Conservation (phyloP, 164 flowering plant species). For the Brasenia schreberi region DNA sequence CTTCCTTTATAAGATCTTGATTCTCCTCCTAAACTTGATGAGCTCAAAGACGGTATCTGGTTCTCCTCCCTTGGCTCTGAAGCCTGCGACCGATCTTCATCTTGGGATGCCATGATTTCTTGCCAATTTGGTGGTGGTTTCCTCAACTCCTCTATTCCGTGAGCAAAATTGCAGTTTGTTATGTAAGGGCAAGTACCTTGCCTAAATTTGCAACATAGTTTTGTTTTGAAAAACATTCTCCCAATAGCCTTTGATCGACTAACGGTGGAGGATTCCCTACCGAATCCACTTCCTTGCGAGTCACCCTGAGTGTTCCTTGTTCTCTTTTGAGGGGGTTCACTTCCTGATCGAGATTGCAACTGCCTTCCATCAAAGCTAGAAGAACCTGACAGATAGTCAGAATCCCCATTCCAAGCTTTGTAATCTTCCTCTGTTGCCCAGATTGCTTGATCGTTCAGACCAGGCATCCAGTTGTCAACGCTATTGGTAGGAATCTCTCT, state of each 20-base stretch:
- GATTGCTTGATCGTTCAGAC: constrained; percentile 35
- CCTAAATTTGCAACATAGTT: constrained; percentile 89
- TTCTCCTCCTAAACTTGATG: constrained; percentile 35
- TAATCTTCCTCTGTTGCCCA: constrained; percentile 99
- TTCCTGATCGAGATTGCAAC: constrained; percentile 32
- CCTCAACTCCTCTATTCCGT: constrained; percentile 79
- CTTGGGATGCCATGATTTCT: constrained; percentile 84
- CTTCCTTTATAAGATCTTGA: constrained; percentile 81
- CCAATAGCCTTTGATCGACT: constrained; percentile 73
- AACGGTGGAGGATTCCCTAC: constrained; percentile 10
- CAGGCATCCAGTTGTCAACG: constrained; percentile 34
- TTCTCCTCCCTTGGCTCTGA: constrained; percentile 71
- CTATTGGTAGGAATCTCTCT: constrained; percentile 17
- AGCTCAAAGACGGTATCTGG: constrained; percentile 69
- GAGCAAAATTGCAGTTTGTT: constrained; percentile 96
- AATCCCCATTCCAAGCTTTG: constrained; percentile 46
- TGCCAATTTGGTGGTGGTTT: constrained; percentile 98
- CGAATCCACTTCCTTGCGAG: constrained; percentile 15
- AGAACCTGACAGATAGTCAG: constrained; percentile 27
- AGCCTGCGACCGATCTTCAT: constrained; percentile 25
- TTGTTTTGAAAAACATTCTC: constrained; percentile 93
- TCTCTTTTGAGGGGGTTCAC: constrained; percentile 64
- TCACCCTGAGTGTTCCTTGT: constrained; percentile 40
- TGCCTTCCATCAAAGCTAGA: constrained; percentile 34
- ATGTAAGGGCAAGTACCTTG: constrained; percentile 87